Evolutionary conservation across 768 basidiomycete genomes (phyloP).

Genomic region (Tricholoma matsutake): DNA sequence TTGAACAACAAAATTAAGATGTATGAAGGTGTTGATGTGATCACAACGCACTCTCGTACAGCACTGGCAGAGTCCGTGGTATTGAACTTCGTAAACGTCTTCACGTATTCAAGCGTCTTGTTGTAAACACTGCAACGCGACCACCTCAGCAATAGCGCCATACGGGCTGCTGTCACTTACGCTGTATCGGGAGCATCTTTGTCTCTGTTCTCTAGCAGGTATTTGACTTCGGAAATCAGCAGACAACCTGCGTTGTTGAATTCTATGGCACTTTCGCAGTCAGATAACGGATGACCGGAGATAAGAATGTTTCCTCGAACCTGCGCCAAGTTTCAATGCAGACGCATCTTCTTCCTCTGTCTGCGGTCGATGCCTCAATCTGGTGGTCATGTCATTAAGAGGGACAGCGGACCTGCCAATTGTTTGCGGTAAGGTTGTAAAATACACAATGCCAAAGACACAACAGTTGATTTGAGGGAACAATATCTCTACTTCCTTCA

Average conservation of each 20-base stretch:
- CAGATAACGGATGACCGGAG: not conserved
- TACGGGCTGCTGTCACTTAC: constrained; percentile 39
- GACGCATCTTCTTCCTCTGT: constrained; percentile 86
- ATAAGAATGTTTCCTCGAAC: constrained; percentile 28
- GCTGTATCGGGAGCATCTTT: constrained; percentile 86
- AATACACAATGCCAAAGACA: constrained; percentile 6
- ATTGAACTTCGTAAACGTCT: constrained; percentile 87
- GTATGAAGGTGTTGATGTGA: not conserved
- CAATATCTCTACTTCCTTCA: too few relatives aligned
- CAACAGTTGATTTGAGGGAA: too few relatives aligned
- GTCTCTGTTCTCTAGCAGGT: constrained; percentile 82
- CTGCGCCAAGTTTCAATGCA: constrained; percentile 76
- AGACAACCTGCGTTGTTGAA: constrained; percentile 92
- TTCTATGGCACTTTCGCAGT: constrained; percentile 39
- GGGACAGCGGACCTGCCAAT: not conserved
- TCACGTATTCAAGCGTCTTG: constrained; percentile 90
- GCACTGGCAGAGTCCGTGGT: constrained; percentile 81
- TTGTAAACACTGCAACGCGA: constrained; percentile 70
- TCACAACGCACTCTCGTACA: constrained; percentile 74
- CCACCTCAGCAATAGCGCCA: not conserved
- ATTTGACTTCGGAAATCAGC: constrained; percentile 90
- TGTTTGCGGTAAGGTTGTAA: not conserved
- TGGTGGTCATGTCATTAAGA: constrained; percentile 59
- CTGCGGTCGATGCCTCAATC: constrained; percentile 61
- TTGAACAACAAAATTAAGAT: constrained; percentile 23